Percentiles rank a stretch among this genome's conserved stretches.
Conservation (phyloP, 805 yeast genomes). For the Hanseniaspora meyeri region DNA sequence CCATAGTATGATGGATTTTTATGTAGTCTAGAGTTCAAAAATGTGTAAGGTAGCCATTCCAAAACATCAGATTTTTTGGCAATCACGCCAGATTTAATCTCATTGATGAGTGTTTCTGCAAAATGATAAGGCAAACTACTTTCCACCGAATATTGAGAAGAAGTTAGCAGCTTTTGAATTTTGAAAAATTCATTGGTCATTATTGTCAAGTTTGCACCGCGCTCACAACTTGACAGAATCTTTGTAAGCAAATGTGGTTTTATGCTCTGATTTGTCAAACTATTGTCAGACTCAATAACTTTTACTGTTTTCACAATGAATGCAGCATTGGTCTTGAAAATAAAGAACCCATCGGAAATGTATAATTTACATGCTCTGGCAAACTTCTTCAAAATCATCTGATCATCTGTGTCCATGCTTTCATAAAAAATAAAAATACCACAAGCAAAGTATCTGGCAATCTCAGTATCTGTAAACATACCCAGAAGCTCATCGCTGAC, state of each 20-base stretch:
- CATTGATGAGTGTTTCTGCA: constrained; percentile 60
- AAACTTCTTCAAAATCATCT: constrained; percentile 41
- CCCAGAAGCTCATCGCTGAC: constrained; percentile 33
- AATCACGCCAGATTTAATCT: constrained; percentile 55
- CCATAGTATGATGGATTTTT: constrained; percentile 84
- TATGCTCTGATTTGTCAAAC: background rate
- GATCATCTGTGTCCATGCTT: constrained; percentile 46
- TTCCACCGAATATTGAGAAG: constrained; percentile 66
- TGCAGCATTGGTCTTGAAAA: constrained; percentile 44
- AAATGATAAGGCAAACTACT: constrained; percentile 49
- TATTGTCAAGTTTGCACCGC: constrained; percentile 33
- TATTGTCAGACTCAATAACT: constrained; percentile 52
- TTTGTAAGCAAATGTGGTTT: constrained; percentile 40
- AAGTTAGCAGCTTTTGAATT: constrained; percentile 57
- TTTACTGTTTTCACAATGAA: constrained; percentile 58
- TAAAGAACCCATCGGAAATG: constrained; percentile 20
- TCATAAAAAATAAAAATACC: constrained; percentile 59
- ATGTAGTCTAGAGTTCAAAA: constrained; percentile 67
- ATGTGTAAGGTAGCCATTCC: constrained; percentile 79
- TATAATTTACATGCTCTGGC: background rate
- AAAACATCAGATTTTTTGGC: constrained; percentile 69
- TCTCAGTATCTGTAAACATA: constrained; percentile 35
- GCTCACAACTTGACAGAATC: constrained; percentile 42
- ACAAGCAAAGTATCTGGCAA: constrained; percentile 34
- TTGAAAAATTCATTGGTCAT: constrained; percentile 50